phyloP scores from a whole-genome alignment of 1,284 basidiomycete genomes.

The Jaminaea rosea region DNA sequence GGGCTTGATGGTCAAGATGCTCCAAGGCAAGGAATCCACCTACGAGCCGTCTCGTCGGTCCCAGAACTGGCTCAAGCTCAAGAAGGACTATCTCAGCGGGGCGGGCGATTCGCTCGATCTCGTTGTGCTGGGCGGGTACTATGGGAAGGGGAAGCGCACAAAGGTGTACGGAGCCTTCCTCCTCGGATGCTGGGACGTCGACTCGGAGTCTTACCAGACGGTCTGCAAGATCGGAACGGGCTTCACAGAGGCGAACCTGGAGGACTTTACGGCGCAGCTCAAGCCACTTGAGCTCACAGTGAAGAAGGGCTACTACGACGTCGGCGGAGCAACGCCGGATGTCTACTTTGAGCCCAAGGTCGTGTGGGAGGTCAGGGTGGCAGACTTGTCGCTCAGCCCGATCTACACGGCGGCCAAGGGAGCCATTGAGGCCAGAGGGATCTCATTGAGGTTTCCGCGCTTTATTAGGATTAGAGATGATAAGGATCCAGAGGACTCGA shows the following conservation, averaged over 20 bases:
- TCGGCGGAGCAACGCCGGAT: slow-evolving; percentile 51
- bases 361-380: slow-evolving; percentile 96
- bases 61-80: slow-evolving; percentile 90
- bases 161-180: slow-evolving; percentile 45
- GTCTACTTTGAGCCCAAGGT: slow-evolving; percentile 49
- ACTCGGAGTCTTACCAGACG: slow-evolving; percentile 39
- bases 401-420: slow-evolving; percentile 96
- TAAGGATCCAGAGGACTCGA: slow-evolving; percentile 82
- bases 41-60: slow-evolving; percentile 91
- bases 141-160: slow-evolving; percentile 95
- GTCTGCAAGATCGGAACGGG: slow-evolving; percentile 95
- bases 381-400: slow-evolving; percentile 90
- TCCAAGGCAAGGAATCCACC: slow-evolving; percentile 76
- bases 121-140: slow-evolving; percentile 91
- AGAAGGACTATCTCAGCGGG: slow-evolving; percentile 60
- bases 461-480: slow-evolving; percentile 85
- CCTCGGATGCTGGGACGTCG: slow-evolving; percentile 41
- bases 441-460: slow-evolving; percentile 89
- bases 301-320: slow-evolving; percentile 53
- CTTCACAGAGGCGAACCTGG: slow-evolving; percentile 62
- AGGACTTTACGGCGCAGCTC: slow-evolving; percentile 47
- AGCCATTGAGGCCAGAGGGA: slow-evolving; percentile 51
- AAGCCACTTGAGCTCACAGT: slow-evolving; percentile 66
- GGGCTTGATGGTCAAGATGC: slow-evolving; percentile 96
- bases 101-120: slow-evolving; percentile 95